These are phyloP conservation scores for Cytospora piceae DNA, from an alignment of 2,329 filamentous ascomycete genomes.

Conservation along the genomic window DNA sequence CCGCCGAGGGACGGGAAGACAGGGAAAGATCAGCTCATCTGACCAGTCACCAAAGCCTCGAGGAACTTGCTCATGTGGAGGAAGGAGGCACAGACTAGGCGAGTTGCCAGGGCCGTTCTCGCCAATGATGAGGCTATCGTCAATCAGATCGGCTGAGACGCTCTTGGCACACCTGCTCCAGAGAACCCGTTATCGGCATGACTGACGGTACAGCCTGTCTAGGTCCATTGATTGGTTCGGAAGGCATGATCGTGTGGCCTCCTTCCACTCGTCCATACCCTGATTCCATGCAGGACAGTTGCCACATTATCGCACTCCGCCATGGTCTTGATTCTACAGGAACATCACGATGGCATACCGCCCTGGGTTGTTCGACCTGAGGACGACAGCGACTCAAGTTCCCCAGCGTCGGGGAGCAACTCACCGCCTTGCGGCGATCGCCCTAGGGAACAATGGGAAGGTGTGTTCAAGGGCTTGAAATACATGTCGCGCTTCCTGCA, in stretches of 20 bases:
- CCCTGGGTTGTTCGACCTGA: not conserved
- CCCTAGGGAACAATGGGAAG: not conserved
- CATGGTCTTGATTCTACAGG: not conserved
- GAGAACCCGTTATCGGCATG: not conserved
- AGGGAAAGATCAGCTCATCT: not conserved
- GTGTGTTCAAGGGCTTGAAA: not conserved
- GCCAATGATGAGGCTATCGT: not conserved
- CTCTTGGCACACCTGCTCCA: not conserved
- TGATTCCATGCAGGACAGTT: not conserved
- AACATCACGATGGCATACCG: not conserved
- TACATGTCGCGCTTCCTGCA: conserved; percentile 10
- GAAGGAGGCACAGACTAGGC: not conserved
- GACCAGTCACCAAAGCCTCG: not conserved
- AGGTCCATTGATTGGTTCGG: not conserved
- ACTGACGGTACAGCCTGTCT: not conserved
- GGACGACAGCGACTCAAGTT: conserved; percentile 12
- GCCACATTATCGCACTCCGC: not conserved
- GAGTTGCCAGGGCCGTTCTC: not conserved
- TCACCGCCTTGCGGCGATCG: not conserved
- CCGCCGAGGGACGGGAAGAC: not conserved
- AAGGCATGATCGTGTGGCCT: not conserved
- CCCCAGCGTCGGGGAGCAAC: not conserved
- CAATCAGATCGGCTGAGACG: not conserved
- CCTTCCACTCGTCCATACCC: not conserved
- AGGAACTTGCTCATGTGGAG: not conserved